Percentiles rank a stretch among this genome's conserved stretches.
Evolutionary conservation across 345 rosid species (phyloP).

Genomic region (Eucalyptus regnans): DNA sequence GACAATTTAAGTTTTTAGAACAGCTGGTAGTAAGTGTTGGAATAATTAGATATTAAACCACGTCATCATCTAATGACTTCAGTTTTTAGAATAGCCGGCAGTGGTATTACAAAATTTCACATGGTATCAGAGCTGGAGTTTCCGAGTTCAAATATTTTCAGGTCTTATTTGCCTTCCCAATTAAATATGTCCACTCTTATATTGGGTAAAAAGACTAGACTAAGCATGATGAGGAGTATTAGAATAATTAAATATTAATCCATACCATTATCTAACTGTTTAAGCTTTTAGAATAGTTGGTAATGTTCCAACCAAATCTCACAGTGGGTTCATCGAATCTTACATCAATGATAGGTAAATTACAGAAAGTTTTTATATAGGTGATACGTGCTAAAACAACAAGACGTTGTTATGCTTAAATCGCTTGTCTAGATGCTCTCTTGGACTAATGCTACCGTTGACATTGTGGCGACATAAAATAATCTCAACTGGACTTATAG

Average conservation of each 20-base stretch:
- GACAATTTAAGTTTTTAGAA: not conserved
- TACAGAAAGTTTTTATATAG: not conserved
- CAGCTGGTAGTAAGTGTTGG: accelerated
- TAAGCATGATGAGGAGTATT: too few relatives aligned
- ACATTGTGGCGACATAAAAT: not conserved
- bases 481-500: not conserved
- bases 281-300: not conserved
- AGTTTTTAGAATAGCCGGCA: too few relatives aligned
- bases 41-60: too few relatives aligned
- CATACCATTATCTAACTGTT: too few relatives aligned
- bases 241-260: too few relatives aligned
- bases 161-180: too few relatives aligned
- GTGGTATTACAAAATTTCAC: too few relatives aligned
- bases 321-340: not conserved
- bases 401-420: not conserved
- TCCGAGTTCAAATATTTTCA: accelerated
- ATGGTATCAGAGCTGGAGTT: too few relatives aligned
- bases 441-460: not conserved
- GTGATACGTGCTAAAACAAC: not conserved
- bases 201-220: too few relatives aligned
- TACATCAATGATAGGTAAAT: not conserved
- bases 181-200: too few relatives aligned
- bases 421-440: not conserved
- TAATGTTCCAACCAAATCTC: not conserved
- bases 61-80: too few relatives aligned